Conservation (phyloP, 176 grass and related monocot genomes). For the Bromus sterilis region DNA sequence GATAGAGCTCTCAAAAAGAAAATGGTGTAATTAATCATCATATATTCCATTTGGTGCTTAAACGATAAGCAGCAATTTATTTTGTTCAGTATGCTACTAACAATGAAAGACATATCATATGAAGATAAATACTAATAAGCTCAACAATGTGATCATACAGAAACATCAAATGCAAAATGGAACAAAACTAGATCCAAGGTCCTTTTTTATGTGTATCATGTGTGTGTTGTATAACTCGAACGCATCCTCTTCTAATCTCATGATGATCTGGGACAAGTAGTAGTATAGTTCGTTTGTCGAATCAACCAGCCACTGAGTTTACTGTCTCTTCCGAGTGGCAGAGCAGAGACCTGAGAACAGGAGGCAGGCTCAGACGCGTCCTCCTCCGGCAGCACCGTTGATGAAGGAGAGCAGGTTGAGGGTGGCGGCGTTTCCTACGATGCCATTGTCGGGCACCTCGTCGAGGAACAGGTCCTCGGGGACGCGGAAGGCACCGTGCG, state of each 20-base stretch:
- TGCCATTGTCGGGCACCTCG: neutral
- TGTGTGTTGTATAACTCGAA: neutral
- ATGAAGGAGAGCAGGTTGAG: constrained; percentile 12
- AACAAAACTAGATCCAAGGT: neutral
- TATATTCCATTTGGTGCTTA: neutral
- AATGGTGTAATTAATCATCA: neutral
- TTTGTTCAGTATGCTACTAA: neutral
- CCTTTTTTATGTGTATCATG: neutral
- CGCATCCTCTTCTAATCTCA: neutral
- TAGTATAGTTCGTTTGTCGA: neutral
- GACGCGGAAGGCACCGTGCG: neutral
- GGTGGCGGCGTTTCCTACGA: neutral
- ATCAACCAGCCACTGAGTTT: neutral
- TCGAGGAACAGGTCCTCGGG: constrained; percentile 3
- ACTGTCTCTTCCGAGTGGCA: neutral
- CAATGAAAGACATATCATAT: neutral
- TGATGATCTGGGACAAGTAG: neutral
- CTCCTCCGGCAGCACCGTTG: neutral
- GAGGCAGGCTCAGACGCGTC: neutral
- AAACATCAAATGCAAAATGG: neutral
- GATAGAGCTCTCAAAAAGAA: neutral
- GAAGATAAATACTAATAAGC: neutral
- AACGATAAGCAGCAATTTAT: neutral
- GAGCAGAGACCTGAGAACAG: neutral
- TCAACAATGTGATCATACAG: neutral